A percentile compares a stretch with the other conserved stretches of the same genome.
These are phyloP conservation scores for Xylaria sp. DNA, from an alignment of 2,329 filamentous ascomycete species.

Conservation along the genomic window DNA sequence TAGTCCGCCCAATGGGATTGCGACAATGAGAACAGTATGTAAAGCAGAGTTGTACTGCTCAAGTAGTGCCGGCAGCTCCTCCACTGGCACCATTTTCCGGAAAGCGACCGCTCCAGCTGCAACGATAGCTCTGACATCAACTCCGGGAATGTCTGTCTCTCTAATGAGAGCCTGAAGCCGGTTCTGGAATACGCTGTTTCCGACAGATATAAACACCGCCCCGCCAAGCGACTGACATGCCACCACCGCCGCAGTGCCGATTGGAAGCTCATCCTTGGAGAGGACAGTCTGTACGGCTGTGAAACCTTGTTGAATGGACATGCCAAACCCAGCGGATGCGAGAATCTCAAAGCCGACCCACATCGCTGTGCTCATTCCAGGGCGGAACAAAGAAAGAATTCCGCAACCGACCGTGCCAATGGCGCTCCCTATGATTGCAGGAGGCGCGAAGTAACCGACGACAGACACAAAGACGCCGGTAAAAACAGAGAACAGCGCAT, in stretches of 20 bases:
- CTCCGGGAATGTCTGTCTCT: constrained; percentile 16
- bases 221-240: constrained; percentile 47
- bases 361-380: constrained; percentile 36
- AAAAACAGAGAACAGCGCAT: constrained; percentile 30
- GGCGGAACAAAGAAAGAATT: constrained; percentile 39
- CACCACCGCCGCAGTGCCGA: constrained; percentile 47
- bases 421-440: constrained; percentile 27
- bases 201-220: constrained; percentile 51
- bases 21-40: constrained; percentile 26
- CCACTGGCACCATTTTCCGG: constrained; percentile 24
- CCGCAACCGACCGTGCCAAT: constrained; percentile 42
- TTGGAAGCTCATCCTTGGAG: constrained; percentile 42
- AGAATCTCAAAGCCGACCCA: constrained; percentile 42
- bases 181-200: constrained; percentile 46
- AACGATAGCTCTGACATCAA: constrained; percentile 25
- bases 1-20: constrained; percentile 26
- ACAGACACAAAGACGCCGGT: constrained; percentile 29
- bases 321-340: constrained; percentile 41
- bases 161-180: constrained; percentile 30
- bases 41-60: constrained; percentile 26
- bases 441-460: constrained; percentile 30
- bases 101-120: constrained; percentile 31
- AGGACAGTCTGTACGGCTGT: constrained; percentile 46
- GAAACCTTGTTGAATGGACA: constrained; percentile 44
- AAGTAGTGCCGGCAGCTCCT: constrained; percentile 20